Evolutionary conservation across 164 flowering plant species (phyloP), one percentile per base, ranked within the genome.

Genomic region (Pachysandra terminalis): DNA sequence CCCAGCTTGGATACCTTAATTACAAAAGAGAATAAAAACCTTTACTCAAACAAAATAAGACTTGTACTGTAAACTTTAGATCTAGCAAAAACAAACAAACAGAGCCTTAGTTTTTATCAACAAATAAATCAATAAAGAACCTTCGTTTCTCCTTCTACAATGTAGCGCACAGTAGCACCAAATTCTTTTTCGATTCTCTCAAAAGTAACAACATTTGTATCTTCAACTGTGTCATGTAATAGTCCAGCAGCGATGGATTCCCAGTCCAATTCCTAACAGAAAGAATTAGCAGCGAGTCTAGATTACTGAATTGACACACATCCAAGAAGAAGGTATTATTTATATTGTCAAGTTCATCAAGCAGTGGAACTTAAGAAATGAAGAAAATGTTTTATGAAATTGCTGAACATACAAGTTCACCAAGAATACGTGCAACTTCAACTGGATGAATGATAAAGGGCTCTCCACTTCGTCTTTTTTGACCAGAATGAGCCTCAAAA

Each of bases 91-190:
- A 61, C 17, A 40, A 28, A 65, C 5, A 19, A 64, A 28, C 9
- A 64, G 60, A 22, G 19, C 35, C 17, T 51, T 55, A 51, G 10
- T 45, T 65, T 35, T 58, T 0, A 63, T 19, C 19, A 37, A 52
- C 5, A 61, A 69, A n/a, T 19, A 65, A 63, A 54, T n/a, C 49
- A 45, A 25, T 19, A 66, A 41, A 45, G 57, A 53, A 89, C 99
- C 97, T 96, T 96, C 19, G 99, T 96, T 79, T 96, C 99, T 75
- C 99, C 99, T 81, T 92, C 99, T 19, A 96, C 99, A 81, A 96
- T 96, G 75, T 60, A 97, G 45, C 99, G 95, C 23, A 96, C 99
- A 53, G 87, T 83, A 59, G 83, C 73, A 62, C 99, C 98, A 80
- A 96, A 96, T 59, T 96, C 96, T 66, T 85, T 78, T 75, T 90